Percentiles rank a stretch among this genome's conserved stretches.
Conservation (phyloP, 805 yeast species). For the Teunomyces kruisii region DNA sequence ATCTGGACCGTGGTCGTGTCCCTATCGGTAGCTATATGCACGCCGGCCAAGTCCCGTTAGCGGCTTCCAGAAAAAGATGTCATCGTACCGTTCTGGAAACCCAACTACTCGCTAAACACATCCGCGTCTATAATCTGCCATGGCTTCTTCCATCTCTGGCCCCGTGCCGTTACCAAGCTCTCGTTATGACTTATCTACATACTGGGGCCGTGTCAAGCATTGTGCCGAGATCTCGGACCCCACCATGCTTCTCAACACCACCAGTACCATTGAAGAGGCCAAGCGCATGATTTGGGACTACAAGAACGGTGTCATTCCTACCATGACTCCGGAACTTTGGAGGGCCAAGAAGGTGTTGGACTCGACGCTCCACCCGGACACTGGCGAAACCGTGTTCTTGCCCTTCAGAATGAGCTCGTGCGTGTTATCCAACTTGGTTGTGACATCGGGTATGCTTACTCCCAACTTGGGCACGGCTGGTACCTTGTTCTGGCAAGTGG, state of each 20-base stretch:
- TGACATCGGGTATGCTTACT: constrained; percentile 96
- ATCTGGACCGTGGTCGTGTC: too few species aligned
- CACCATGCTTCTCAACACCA: constrained; percentile 73
- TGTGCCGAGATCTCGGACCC: constrained; percentile 95
- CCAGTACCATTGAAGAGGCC: constrained; percentile 61
- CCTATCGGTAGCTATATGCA: too few species aligned
- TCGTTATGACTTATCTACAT: constrained; percentile 73
- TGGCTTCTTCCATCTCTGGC: constrained; percentile 92
- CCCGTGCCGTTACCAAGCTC: constrained; percentile 78
- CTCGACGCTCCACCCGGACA: constrained; percentile 94
- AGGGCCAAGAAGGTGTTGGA: constrained; percentile 81
- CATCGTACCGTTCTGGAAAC: not conserved
- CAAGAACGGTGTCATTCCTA: constrained; percentile 61
- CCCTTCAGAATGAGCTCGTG: constrained; percentile 98
- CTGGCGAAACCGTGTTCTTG: constrained; percentile 85
- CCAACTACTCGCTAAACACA: not conserved
- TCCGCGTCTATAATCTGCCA: constrained; percentile 20
- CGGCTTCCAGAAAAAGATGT: not conserved
- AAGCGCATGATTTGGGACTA: constrained; percentile 67
- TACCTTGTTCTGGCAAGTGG: constrained; percentile 95
- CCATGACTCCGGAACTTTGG: constrained; percentile 85
- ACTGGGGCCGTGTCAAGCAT: constrained; percentile 93
- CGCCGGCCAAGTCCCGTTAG: not conserved
- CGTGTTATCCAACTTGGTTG: constrained; percentile 89
- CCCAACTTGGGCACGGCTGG: constrained; percentile 90